Base-by-base conservation (phyloP, 768 basidiomycete genomes). In the Xerocomellus intermedius region DNA sequence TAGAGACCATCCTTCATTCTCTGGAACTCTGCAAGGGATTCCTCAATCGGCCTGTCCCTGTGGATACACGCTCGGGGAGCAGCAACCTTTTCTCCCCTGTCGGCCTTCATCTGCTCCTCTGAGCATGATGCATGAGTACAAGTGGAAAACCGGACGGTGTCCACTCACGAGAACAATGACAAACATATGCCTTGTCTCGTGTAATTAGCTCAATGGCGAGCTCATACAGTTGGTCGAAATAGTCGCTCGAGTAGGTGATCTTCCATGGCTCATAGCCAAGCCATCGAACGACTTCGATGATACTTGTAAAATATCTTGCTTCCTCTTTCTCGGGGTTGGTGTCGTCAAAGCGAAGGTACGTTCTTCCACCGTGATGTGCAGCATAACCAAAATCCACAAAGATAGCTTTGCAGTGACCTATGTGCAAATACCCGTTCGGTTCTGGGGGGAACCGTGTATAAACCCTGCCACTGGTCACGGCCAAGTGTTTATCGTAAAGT, bases 281-380 rank as follows among this genome's bases (percentile, higher is more conserved):
- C 97, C 97, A 99, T 59, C 95, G 81, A 35, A 98, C 82, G 64
- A 88, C 92, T 74, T 98, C 95, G 66, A 98, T 75, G 53, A 98
- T 98, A 56, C 91, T 96, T 69, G 96, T 95, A 62, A 98, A 98
- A 72, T 97, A 99, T 60, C 84, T 79, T 35, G 84, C 94, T 75
- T 99, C 97, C 70, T 99, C 97, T 54, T 94, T 94, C 74, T 97
- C 94, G 0, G 97, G 97, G 71, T 99, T 99, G 32, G 97, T 99
- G 71, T 99, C 97, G 68, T 99, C 97, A 65, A 91, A 99, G 52
- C 97, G 85, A 41, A 99, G 79, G 70, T 97, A 98, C 58, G 91
- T 91, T 64, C 88, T 85, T 36, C 97, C 97, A n/a, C 84, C 83
- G 67, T 97, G 81, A 70, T 94, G 85, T 14, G 94, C 93, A 33